Base-by-base conservation (phyloP, 106 monocot species). In the Dioscorea dumetorum region DNA sequence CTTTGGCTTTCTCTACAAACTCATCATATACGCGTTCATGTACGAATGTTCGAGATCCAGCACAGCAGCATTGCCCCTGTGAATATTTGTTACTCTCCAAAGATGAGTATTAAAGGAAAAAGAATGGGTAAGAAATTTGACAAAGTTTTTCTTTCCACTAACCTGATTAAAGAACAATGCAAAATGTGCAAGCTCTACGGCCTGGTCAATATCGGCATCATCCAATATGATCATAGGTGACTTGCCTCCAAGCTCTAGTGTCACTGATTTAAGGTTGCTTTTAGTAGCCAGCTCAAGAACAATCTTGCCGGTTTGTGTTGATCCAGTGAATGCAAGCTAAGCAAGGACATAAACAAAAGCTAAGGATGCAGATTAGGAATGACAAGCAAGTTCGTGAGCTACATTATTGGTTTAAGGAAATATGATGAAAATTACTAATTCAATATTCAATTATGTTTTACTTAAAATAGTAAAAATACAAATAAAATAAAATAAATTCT, bases 101-200 rank as follows among this genome's bases (percentile, higher is more conserved):
- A 41, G 41, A 41, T 41, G 41, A 41, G 6, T 41, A 41, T 41
- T 5, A 6, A 41, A 41, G 41, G 6, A 10, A 41, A 41, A 41
- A n/a, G n/a, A 0, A 41, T 28, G 41, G 41, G 10, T 41, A 41
- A 41, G 3, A 8, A 10, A 10, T 41, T 41, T 41, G 41, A 10
- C 10, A 41, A 0, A 41, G 0, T 15, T 62, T 1, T 12, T 33
- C 18, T 2, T 62, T 41, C 13, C 8, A 60, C 67, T 35, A 32
- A 94, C 94, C 91, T 95, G 94, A 79, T 95, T 95, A 60, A 91
- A 95, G 70, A 95, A 95, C 72, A 95, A 61, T 22, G 94, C 94
- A 50, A 84, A 83, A 79, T 95, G 94, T n/a, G 94, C 94, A 69
- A 85, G 85, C 67, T 95, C 94, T 41, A 88, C 94, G 34, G 94